A percentile compares a stretch with the other conserved stretches of the same genome.
These are phyloP conservation scores for Suhomyces maxii DNA, from an alignment of 1,139 yeast genomes.

Conservation along the genomic window DNA sequence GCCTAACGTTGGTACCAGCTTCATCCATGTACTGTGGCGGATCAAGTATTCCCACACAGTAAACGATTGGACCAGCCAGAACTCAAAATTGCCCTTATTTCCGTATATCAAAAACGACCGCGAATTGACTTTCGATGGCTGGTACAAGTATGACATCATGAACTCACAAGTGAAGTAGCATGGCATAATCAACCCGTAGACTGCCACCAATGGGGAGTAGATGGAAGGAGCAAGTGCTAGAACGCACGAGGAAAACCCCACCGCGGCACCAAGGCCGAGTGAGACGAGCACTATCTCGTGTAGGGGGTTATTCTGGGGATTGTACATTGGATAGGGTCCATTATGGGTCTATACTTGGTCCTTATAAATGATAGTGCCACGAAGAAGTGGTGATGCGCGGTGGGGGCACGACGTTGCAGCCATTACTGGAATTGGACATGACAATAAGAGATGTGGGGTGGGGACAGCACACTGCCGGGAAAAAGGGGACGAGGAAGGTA, in stretches of 20 bases:
- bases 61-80: conserved; percentile 30
- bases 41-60: conserved; percentile 28
- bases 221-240: background rate
- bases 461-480: too few relatives aligned
- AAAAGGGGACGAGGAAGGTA: background rate
- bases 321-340: conserved; percentile 11
- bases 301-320: conserved; percentile 21
- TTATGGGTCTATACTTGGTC: too few relatives aligned
- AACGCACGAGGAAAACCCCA: conserved; percentile 14
- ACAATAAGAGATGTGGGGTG: background rate
- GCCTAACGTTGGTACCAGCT: conserved; percentile 2
- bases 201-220: conserved; percentile 10
- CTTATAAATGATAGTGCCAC: background rate
- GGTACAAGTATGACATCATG: conserved; percentile 26
- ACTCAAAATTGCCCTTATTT: conserved; percentile 35
- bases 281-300: conserved; percentile 25
- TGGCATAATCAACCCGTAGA: conserved; percentile 24
- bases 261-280: conserved; percentile 21
- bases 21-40: conserved; percentile 4
- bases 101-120: conserved; percentile 40
- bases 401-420: conserved; percentile 1
- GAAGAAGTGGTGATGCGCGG: background rate
- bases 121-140: conserved; percentile 26
- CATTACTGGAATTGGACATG: conserved; percentile 1
- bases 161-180: conserved; percentile 34